These are phyloP conservation scores for Aspergillus mulundensis DNA, from an alignment of 495 filamentous ascomycete genomes.

Conservation along the genomic window DNA sequence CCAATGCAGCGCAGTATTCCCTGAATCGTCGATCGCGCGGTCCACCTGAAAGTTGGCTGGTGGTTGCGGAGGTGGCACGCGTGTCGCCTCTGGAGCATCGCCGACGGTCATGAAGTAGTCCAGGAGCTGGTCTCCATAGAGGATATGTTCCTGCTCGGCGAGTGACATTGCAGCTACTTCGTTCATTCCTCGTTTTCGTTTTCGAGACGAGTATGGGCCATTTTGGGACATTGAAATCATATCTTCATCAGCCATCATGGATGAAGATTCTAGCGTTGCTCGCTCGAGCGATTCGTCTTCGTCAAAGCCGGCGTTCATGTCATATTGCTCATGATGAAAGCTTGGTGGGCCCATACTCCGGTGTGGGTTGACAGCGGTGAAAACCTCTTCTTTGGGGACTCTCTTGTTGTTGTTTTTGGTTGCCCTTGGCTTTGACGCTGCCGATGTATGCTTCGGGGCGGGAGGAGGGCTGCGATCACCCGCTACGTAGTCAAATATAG, in stretches of 20 bases:
- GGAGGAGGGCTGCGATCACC: constrained; percentile 86
- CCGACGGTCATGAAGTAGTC: constrained; percentile 90
- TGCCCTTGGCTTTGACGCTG: constrained; percentile 63
- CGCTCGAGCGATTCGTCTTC: constrained; percentile 83
- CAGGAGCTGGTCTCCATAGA: constrained; percentile 85
- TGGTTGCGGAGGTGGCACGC: constrained; percentile 64
- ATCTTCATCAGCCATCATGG: constrained; percentile 78
- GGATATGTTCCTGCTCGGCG: constrained; percentile 74
- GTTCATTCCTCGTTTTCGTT: constrained; percentile 66
- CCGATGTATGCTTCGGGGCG: constrained; percentile 81
- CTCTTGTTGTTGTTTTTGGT: constrained; percentile 47
- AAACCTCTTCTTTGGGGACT: constrained; percentile 34
- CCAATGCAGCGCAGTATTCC: constrained; percentile 92
- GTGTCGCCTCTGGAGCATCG: constrained; percentile 56
- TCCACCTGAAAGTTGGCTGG: constrained; percentile 81
- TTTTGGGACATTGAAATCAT: constrained; percentile 63
- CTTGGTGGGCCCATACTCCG: constrained; percentile 42
- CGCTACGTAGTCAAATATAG: constrained; percentile 86
- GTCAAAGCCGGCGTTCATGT: constrained; percentile 55
- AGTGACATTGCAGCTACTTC: constrained; percentile 57
- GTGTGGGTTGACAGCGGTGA: constrained; percentile 38
- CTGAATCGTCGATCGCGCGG: constrained; percentile 81
- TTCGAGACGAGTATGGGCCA: constrained; percentile 59
- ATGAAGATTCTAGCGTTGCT: constrained; percentile 71
- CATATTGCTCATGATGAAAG: constrained; percentile 53